Evolutionary conservation across 305 asterid species (phyloP), one percentile per base, ranked within the genome.

Genomic region (Rubia peregrina): DNA sequence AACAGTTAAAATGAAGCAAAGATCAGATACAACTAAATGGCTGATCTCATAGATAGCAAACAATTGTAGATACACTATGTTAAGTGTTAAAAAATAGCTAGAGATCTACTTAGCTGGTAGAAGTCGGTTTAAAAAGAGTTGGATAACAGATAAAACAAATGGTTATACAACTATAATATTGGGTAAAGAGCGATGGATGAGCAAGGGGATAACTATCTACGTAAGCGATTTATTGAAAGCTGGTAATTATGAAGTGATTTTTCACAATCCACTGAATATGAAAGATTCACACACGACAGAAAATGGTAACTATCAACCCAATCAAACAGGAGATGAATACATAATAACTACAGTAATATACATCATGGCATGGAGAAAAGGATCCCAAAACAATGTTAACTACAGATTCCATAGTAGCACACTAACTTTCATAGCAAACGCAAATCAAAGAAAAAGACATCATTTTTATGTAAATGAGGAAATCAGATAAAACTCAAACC

Each of bases 301-400:
- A 67, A 67, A 26, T 19, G 17, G 24, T 51, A 33, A 68, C 62
- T 3, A 68, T 30, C 48, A 43, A 68, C 51, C 62, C 60, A 36
- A 68, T 7, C 26, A 7, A 16, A 19, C 6, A 11, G 26, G 41
- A 14, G 26, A 48, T 12, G 26, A 67, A 24, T 46, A 12, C 42
- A 46, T 12, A 0, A 51, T 24, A 67, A 26, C 24, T 5, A n/a
- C 61, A 41, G 17, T 43, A n/a, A 41, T 26, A 42, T 51, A 41
- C 44, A 33, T 33, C 38, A 33, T 33, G 38, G 38, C 56, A 40
- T 16, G 44, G 5, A 41, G 55, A 65, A n/a, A 26, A 19, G 36
- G 51, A 9, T 22, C 61, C 61, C 26, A 55, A 55, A 55, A 55
- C 30, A n/a, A 55, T 5, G 21, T 62, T 16, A 40, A 64, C 33